Evolutionary conservation across 345 rosid genomes (phyloP), one percentile per base, ranked within the genome.

Genomic region (Jatropha curcas): DNA sequence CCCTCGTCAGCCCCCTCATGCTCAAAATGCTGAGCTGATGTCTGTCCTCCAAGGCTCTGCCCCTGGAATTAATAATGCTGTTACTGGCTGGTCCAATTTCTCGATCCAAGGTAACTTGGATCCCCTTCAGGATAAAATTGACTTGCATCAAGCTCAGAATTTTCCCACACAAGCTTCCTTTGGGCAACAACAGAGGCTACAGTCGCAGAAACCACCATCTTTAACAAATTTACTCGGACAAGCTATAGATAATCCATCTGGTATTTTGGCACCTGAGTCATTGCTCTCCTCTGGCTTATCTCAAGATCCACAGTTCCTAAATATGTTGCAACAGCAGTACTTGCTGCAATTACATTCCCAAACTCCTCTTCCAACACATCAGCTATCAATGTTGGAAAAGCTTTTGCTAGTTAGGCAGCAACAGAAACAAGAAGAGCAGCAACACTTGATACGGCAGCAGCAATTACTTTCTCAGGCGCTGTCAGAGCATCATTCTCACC

Each of bases 371-470:
- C 82, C 90, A 68, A 67, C 95, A 3, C 97, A 86, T 76, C 97
- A 90, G 86, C 84, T 90, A 62, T 82, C 84, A 20, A 57, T 88
- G 56, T 70, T 94, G 68, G 96, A 94, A 77, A 88, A 89, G 71
- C 77, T 89, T 70, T 73, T 92, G 61, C 75, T 89, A 77, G 85
- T 92, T 72, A 85, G 88, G 81, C 93, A 92, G 75, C 94, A 90
- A 73, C 94, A 86, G 81, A 83, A 88, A 71, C 97, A 87, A 71
- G 90, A 93, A 82, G 89, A 90, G 83, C 94, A 94, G 74, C 94
- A 90, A 76, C 93, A 89, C 83, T 76, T 92, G 74, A 76, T 94
- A 79, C 79, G 86, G 62, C 94, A 92, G 77, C 92, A 87, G 59
- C 97, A 89, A 77, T 78, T 92, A 71, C 90, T 87, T 74, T 90